Percentiles rank a stretch among this genome's conserved stretches.
Evolutionary conservation across 75 land plant species (phyloP).

Genomic region (Chamaecyparis obtusa): DNA sequence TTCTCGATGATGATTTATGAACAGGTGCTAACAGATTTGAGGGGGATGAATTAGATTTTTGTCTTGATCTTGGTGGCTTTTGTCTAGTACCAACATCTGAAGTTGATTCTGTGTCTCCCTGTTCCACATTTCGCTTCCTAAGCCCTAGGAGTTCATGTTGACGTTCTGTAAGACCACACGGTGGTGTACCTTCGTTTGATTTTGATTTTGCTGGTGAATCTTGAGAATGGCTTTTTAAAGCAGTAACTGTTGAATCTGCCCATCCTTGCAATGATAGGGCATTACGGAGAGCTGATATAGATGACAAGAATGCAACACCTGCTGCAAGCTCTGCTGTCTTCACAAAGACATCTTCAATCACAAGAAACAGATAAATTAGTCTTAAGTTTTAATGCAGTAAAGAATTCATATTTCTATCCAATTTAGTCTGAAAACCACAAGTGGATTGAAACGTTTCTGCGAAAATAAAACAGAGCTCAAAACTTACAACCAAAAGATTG

Average conservation of each 20-base stretch:
- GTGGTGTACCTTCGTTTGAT: background rate
- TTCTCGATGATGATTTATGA: conserved; percentile 33
- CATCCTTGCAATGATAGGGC: conserved; percentile 45
- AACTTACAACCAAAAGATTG: conserved; percentile 51
- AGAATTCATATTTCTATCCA: background rate
- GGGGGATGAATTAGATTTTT: conserved; percentile 24
- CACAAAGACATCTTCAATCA: conserved; percentile 39
- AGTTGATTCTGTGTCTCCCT: conserved; percentile 15
- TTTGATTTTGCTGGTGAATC: conserved; percentile 21
- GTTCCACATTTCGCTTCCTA: conserved; percentile 24
- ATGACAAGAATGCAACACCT: conserved; percentile 37
- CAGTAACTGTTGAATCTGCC: conserved; percentile 20
- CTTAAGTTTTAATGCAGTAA: background rate
- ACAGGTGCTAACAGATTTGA: conserved; percentile 65
- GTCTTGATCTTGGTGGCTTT: conserved; percentile 36
- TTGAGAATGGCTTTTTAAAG: conserved; percentile 16
- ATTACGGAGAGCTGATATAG: conserved; percentile 49
- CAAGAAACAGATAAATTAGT: background rate
- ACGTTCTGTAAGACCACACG: conserved; percentile 41
- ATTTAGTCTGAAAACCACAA: background rate
- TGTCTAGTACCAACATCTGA: conserved; percentile 12
- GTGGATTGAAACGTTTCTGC: background rate
- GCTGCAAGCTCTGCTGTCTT: conserved; percentile 31
- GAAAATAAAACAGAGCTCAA: conserved; percentile 3
- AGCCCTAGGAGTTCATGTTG: conserved; percentile 63